Conservation (phyloP, 306 rosid genomes). For the Prunus persica region Prunus_persica_NCBIv2 NC_034015.1:16278001-16278500, state of each 20-base stretch:
- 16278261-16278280: slow-evolving; percentile 65
- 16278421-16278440: slow-evolving; percentile 40
- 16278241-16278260: slow-evolving; percentile 57
- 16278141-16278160: slow-evolving; percentile 63
- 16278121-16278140: slow-evolving; percentile 66
- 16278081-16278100: slow-evolving; percentile 67
- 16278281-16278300: slow-evolving; percentile 84
- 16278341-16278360: slow-evolving; percentile 48
- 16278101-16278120: slow-evolving; percentile 73
- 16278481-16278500: slow-evolving; percentile 57
- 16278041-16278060: slow-evolving; percentile 91
- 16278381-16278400: slow-evolving; percentile 77
- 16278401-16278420: slow-evolving; percentile 66
- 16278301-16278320: slow-evolving; percentile 79
- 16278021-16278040: slow-evolving; percentile 69
- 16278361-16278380: slow-evolving; percentile 70
- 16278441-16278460: slow-evolving; percentile 75
- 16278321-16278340: slow-evolving; percentile 88
- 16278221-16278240: slow-evolving; percentile 77
- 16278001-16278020: not conserved
- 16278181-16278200: slow-evolving; percentile 62
- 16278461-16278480: slow-evolving; percentile 75
- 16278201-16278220: slow-evolving; percentile 59
- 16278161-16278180: slow-evolving; percentile 80
- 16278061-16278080: slow-evolving; percentile 72